Base-by-base conservation (phyloP, 2,329 filamentous ascomycete species). In the Magnaporthales sp. region DNA sequence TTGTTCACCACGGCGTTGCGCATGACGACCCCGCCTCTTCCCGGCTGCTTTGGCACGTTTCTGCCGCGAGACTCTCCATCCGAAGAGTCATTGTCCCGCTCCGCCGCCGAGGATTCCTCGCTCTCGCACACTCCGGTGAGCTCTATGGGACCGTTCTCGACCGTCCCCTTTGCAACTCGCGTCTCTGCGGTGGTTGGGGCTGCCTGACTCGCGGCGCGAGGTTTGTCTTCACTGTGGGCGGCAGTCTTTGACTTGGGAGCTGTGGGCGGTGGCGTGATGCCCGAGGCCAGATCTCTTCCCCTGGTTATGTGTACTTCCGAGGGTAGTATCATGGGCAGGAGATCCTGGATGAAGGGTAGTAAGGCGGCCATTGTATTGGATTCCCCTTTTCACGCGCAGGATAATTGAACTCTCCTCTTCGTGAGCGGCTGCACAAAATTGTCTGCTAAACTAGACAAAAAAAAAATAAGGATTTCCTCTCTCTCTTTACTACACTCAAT, bases 1-100 rank as follows among this genome's bases (percentile, higher is more conserved):
- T 86, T 83, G 72, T 85, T 81, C 62, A 89, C 81, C 63, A 92
- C 81, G n/a, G 89, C 89, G 65, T 81, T 79, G 67, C 79, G 75
- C 64, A 77, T 75, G 58, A 78, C 72, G 71, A 80, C 78, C 63
- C 63, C 73, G 68, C 68, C 74, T 67, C 65, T 72, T 68, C 4
- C 63, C 71, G 70, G 51, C 69, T 67, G 32, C 78, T 73, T 19
- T 30, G 10, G 38, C 15, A 30, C 24, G 38, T 19, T 38, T 46
- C 8, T 46, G 15, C n/a, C n/a, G 38, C 15, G 6, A 2, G 38
- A 46, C 15, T 3, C 38, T n/a, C 38, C 38, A n/a, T 46, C 38
- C n/a, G 38, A n/a, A 46, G 38, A 46, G 38, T 46, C 38, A 46
- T 46, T 19, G 15, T n/a, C 38, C 15, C 7, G 38, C n/a, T 46